Percentiles rank a stretch among this genome's conserved stretches.
These are phyloP conservation scores for Houttuynia cordata DNA, from an alignment of 164 flowering plant species.

Conservation along the genomic window DNA sequence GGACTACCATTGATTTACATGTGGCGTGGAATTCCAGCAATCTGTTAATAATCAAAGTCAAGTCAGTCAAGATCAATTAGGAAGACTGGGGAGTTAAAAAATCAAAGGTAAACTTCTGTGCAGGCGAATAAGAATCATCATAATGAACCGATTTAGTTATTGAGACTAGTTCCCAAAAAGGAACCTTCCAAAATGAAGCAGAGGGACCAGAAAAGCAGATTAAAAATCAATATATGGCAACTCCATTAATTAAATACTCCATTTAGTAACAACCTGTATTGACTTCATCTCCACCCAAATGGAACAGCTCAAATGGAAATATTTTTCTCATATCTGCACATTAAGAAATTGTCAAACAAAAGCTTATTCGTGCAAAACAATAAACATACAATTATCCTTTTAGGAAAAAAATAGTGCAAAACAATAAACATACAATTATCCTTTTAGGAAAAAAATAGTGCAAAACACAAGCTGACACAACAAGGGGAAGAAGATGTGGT, in stretches of 20 bases:
- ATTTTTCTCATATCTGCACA: conserved; percentile 76
- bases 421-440: too few species aligned
- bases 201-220: neutral
- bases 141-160: neutral
- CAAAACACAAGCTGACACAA: neutral
- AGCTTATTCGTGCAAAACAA: neutral
- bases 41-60: conserved; percentile 37
- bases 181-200: neutral
- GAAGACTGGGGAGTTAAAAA: neutral
- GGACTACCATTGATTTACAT: conserved; percentile 68
- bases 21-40: conserved; percentile 81
- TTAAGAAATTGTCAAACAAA: neutral
- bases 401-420: too few species aligned
- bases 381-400: too few species aligned
- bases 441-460: neutral
- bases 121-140: neutral
- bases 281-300: conserved; percentile 97
- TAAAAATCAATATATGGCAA: neutral
- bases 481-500: too few species aligned
- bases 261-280: conserved; percentile 47
- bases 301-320: conserved; percentile 92
- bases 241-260: neutral
- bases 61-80: neutral
- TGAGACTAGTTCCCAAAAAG: neutral
- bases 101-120: neutral